Evolutionary conservation across 768 basidiomycete species (phyloP).

Genomic region (Russula griseocarnosa): DNA sequence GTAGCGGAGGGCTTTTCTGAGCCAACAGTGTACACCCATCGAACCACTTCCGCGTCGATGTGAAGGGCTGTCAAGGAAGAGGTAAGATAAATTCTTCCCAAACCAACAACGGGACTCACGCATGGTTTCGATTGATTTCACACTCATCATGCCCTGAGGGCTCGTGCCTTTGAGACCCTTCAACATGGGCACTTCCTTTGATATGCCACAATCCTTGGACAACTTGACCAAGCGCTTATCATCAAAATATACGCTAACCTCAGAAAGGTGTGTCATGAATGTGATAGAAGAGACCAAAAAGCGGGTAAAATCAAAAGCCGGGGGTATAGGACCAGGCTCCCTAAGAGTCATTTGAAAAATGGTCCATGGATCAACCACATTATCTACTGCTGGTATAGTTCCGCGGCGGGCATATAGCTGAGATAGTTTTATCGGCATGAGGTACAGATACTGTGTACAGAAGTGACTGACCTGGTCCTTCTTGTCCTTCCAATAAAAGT

Average conservation of each 20-base stretch:
- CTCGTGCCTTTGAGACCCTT: constrained; percentile 56
- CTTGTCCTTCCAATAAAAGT: constrained; percentile 93
- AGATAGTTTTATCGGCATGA: constrained; percentile 4
- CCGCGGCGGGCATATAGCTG: constrained; percentile 84
- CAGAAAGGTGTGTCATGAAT: constrained; percentile 78
- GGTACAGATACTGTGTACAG: not conserved
- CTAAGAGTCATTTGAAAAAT: constrained; percentile 86
- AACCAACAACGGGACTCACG: constrained; percentile 41
- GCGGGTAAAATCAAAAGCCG: constrained; percentile 80
- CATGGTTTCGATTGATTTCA: constrained; percentile 56
- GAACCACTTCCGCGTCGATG: constrained; percentile 77
- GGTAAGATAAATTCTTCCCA: constrained; percentile 14
- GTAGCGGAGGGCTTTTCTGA: constrained; percentile 50
- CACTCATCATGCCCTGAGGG: constrained; percentile 60
- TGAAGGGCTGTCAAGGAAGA: constrained; percentile 49
- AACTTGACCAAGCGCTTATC: constrained; percentile 65
- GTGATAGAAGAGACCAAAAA: constrained; percentile 90
- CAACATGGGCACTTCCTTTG: constrained; percentile 51
- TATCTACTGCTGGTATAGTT: constrained; percentile 44
- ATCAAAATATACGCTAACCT: constrained; percentile 81
- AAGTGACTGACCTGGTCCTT: constrained; percentile 65
- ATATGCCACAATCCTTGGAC: constrained; percentile 55
- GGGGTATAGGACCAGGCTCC: constrained; percentile 74
- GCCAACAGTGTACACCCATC: constrained; percentile 68
- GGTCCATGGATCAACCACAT: constrained; percentile 58